These are phyloP conservation scores for Ogataea kodamae DNA, from an alignment of 805 yeast species.

Conservation along the genomic window DNA sequence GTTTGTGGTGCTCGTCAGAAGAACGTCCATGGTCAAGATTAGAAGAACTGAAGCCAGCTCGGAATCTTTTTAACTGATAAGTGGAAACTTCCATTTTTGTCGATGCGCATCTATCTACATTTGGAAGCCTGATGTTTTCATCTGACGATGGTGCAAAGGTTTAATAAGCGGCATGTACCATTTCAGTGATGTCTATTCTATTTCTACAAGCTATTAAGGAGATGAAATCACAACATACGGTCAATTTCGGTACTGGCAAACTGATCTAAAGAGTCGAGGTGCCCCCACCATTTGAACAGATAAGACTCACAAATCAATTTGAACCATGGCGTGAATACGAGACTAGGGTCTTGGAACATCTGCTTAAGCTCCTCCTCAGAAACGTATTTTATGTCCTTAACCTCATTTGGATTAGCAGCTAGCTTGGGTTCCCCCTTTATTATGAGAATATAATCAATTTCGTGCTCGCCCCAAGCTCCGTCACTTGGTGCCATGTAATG, in stretches of 20 bases:
- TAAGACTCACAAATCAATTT: constrained; percentile 89
- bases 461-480: constrained; percentile 94
- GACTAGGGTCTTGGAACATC: constrained; percentile 64
- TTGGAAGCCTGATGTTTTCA: too few species aligned
- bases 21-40: constrained; percentile 5
- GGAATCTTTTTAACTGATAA: constrained; percentile 5
- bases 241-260: constrained; percentile 47
- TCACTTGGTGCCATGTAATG: constrained; percentile 87
- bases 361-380: constrained; percentile 57
- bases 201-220: constrained; percentile 10
- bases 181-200: too few species aligned
- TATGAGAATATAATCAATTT: constrained; percentile 89
- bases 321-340: constrained; percentile 96
- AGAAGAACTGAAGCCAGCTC: neutral
- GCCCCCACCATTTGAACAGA: constrained; percentile 91
- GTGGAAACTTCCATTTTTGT: neutral
- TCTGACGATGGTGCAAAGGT: too few species aligned
- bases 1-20: constrained; percentile 3
- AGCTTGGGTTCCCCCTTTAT: constrained; percentile 51
- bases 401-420: constrained; percentile 74
- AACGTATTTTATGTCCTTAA: constrained; percentile 76
- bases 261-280: constrained; percentile 54
- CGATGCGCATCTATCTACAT: constrained; percentile 1
- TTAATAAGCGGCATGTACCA: too few species aligned
- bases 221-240: constrained; percentile 34